These are phyloP conservation scores for Cyclotella cryptica DNA, from an alignment of 108 stramenopile genomes.

Conservation along the genomic window DNA sequence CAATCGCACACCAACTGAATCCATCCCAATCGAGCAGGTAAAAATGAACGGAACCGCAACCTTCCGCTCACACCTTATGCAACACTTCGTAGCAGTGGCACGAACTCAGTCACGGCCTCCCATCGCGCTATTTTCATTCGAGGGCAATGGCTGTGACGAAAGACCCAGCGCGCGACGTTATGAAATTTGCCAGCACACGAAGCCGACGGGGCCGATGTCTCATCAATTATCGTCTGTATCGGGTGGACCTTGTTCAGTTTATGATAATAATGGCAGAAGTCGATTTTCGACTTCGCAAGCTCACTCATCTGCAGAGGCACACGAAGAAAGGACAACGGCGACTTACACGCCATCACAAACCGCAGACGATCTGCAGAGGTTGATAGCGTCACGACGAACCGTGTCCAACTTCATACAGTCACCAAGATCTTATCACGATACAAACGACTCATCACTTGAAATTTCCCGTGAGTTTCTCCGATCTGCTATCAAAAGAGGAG, in stretches of 20 bases:
- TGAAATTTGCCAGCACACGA: not conserved
- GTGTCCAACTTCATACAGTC: slow-evolving; percentile 29
- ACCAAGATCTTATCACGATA: not conserved
- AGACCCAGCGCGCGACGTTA: not conserved
- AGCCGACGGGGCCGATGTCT: not conserved
- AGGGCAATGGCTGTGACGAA: not conserved
- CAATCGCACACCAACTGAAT: too few relatives aligned
- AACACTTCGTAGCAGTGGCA: slow-evolving; percentile 70
- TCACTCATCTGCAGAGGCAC: slow-evolving; percentile 10
- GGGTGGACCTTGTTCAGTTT: not conserved
- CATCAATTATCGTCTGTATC: slow-evolving; percentile 2
- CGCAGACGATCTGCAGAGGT: slow-evolving; percentile 32
- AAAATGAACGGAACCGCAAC: slow-evolving; percentile 26
- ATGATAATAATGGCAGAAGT: not conserved
- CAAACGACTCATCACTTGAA: slow-evolving; percentile 7
- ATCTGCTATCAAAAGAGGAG: slow-evolving; percentile 65
- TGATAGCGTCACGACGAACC: slow-evolving; percentile 47
- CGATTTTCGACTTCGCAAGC: slow-evolving; percentile 1
- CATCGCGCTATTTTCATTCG: slow-evolving; percentile 51
- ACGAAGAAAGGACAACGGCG: not conserved
- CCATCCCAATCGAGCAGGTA: not conserved
- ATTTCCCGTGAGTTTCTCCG: slow-evolving; percentile 17
- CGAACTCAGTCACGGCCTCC: slow-evolving; percentile 65
- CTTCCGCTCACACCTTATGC: slow-evolving; percentile 86
- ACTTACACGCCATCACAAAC: slow-evolving; percentile 2